phyloP scores from a whole-genome alignment of 2,329 filamentous ascomycete species.

The Coniochaeta sp. region DNA sequence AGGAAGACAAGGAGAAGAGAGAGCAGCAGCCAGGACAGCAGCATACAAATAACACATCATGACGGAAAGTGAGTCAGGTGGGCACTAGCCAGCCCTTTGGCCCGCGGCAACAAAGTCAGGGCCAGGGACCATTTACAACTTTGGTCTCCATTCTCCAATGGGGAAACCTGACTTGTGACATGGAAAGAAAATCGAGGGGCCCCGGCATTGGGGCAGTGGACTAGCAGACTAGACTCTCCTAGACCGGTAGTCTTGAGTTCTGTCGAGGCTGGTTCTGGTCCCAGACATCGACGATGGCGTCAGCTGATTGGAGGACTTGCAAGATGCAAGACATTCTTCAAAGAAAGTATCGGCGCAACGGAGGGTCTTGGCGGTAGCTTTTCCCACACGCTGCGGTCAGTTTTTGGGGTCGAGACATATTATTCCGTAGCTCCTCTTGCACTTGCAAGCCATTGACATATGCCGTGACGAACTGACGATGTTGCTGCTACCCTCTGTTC shows the following conservation, averaged over 20 bases:
- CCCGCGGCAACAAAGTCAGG: slow-evolving; percentile 3
- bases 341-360: neutral
- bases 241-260: too few relatives aligned
- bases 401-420: neutral
- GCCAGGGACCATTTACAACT: too few relatives aligned
- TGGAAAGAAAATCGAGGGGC: neutral
- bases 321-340: neutral
- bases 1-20: neutral
- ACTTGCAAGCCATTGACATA: neutral
- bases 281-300: too few relatives aligned
- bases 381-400: neutral
- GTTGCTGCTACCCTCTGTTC: neutral
- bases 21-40: too few relatives aligned
- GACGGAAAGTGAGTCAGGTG: slow-evolving; percentile 2
- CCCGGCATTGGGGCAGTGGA: neutral
- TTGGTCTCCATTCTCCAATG: too few relatives aligned
- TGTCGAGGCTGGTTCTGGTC: too few relatives aligned
- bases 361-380: neutral
- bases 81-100: neutral
- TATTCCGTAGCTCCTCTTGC: neutral
- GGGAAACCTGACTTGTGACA: neutral
- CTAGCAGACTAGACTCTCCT: too few relatives aligned
- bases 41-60: slow-evolving; percentile 3
- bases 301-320: neutral
- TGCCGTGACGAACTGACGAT: too few relatives aligned